Evolutionary conservation across 1,139 yeast species (phyloP).

Genomic region (Saccharomyces pastorianus): DNA sequence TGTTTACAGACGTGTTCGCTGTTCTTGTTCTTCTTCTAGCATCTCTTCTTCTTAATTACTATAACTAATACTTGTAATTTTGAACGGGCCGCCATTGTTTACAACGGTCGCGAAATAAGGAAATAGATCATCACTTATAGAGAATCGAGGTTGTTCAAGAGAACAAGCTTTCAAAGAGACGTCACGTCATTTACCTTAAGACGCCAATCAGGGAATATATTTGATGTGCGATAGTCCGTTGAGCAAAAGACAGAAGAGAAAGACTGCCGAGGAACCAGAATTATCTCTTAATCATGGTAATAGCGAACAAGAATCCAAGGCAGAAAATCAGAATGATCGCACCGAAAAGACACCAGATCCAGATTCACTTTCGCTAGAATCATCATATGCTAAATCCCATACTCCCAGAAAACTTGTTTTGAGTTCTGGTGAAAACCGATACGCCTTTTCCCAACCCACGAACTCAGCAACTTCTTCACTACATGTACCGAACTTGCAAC

Average conservation of each 20-base stretch:
- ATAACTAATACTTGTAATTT: too few species aligned
- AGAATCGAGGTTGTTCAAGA: not conserved
- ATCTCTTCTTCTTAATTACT: not conserved
- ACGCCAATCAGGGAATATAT: not conserved
- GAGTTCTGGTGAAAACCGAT: slow-evolving; percentile 22
- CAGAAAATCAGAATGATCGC: not conserved
- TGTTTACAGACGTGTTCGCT: too few species aligned
- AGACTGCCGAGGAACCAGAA: slow-evolving; percentile 2
- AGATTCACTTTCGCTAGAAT: not conserved
- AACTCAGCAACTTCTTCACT: slow-evolving; percentile 18
- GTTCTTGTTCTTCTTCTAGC: not conserved
- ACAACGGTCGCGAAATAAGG: too few species aligned
- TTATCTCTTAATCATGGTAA: not conserved
- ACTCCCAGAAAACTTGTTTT: slow-evolving; percentile 27
- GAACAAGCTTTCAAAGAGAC: not conserved
- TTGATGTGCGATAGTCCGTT: slow-evolving; percentile 14
- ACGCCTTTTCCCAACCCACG: slow-evolving; percentile 22
- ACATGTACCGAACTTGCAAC: slow-evolving; percentile 16
- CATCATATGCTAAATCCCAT: slow-evolving; percentile 1
- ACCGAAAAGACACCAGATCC: slow-evolving; percentile 1
- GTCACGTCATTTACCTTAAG: not conserved
- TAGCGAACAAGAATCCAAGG: not conserved
- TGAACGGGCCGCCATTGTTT: too few species aligned
- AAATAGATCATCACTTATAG: too few species aligned
- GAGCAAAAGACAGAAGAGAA: slow-evolving; percentile 15